Evolutionary conservation across 345 rosid genomes (phyloP).

Genomic region (Eucalyptus tenuipes): DNA sequence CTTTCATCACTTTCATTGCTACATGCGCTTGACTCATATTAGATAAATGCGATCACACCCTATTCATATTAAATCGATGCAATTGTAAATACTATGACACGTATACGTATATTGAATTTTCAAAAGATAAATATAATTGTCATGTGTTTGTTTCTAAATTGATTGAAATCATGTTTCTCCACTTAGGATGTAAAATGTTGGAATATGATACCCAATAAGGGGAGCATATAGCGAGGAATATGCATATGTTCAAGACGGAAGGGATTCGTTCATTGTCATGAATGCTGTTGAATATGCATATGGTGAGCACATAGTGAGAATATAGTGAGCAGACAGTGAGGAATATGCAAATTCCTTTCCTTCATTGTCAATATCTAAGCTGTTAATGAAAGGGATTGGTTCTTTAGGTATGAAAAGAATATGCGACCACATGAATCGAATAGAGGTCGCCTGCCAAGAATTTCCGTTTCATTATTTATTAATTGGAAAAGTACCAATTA

Average conservation of each 20-base stretch:
- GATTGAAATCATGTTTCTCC: not conserved
- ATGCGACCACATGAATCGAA: not conserved
- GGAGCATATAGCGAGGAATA: not conserved
- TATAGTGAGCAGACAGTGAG: not conserved
- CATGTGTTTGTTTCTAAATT: not conserved
- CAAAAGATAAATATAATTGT: not conserved
- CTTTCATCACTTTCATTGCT: rapidly evolving
- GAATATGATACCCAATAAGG: not conserved
- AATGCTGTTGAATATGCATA: not conserved
- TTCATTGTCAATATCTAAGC: not conserved
- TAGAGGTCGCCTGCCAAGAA: not conserved
- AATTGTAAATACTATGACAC: not conserved
- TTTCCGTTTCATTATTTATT: not conserved
- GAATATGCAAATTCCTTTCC: not conserved
- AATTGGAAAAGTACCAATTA: not conserved
- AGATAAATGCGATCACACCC: rapidly evolving
- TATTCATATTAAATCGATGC: not conserved
- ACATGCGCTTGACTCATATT: rapidly evolving
- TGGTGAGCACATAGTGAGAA: not conserved
- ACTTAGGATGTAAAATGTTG: not conserved
- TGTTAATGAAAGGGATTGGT: not conserved
- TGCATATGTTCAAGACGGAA: not conserved
- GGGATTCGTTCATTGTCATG: not conserved
- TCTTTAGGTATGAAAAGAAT: not conserved
- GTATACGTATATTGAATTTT: not conserved